These are phyloP conservation scores for Mimosa pudica DNA, from an alignment of 306 rosid genomes.

Conservation along the genomic window DNA sequence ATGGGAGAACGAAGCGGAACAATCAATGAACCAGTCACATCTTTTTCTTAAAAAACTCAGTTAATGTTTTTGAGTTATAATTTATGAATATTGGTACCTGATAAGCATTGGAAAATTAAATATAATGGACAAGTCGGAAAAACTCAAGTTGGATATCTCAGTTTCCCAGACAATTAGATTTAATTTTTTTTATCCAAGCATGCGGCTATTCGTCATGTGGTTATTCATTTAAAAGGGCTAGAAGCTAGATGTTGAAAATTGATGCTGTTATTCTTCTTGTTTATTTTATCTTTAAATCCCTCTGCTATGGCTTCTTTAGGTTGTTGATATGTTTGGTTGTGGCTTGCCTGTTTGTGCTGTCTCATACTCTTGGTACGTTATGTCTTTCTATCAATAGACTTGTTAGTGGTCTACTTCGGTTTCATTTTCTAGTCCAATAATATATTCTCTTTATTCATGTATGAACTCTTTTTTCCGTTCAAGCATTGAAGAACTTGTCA, in stretches of 20 bases:
- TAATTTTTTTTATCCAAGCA: not conserved
- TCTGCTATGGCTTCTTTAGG: slow-evolving; percentile 46
- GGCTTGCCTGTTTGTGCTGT: slow-evolving; percentile 98
- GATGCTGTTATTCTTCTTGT: not conserved
- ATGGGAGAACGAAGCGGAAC: not conserved
- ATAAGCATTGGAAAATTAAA: not conserved
- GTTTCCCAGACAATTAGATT: not conserved
- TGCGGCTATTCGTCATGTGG: not conserved
- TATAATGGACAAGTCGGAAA: not conserved
- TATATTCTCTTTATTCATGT: slow-evolving; percentile 29
- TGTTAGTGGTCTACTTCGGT: slow-evolving; percentile 16
- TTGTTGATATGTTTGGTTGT: slow-evolving; percentile 99
- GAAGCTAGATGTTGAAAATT: not conserved
- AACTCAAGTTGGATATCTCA: slow-evolving; percentile 3
- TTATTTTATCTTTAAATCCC: slow-evolving; percentile 19
- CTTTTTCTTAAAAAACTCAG: too few species aligned
- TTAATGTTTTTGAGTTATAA: not conserved
- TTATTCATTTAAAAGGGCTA: not conserved
- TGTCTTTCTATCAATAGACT: not conserved
- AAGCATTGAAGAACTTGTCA: slow-evolving; percentile 89
- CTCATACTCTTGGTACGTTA: slow-evolving; percentile 86
- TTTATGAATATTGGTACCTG: not conserved
- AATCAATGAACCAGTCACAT: not conserved
- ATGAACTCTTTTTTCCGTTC: slow-evolving; percentile 19
- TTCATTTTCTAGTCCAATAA: not conserved